Evolutionary conservation across 306 rosid species (phyloP).

Genomic region (Hippophae rhamnoides): DNA sequence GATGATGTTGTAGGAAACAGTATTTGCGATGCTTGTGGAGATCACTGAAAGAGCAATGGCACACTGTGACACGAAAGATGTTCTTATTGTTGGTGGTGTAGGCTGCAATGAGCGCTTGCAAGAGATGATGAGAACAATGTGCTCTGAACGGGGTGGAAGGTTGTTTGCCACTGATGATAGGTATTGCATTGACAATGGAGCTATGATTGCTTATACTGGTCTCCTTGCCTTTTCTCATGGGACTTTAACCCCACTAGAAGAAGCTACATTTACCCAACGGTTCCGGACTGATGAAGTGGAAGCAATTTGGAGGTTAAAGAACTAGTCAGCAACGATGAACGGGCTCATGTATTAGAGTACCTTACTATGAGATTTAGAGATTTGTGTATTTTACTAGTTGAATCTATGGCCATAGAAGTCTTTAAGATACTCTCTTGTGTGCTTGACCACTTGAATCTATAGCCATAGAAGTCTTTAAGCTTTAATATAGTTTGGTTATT

Average conservation of each 20-base stretch:
- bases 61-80: conserved; percentile 79
- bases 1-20: conserved; percentile 48
- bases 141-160: conserved; percentile 78
- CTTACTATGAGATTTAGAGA: not conserved
- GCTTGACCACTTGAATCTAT: too few relatives aligned
- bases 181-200: conserved; percentile 88
- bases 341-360: conserved; percentile 21
- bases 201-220: conserved; percentile 95
- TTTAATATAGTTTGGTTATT: too few relatives aligned
- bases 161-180: conserved; percentile 91
- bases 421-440: too few relatives aligned
- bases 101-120: conserved; percentile 87
- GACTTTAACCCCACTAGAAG: conserved; percentile 49
- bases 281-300: conserved; percentile 91
- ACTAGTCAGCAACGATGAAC: conserved; percentile 18
- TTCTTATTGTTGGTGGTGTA: conserved; percentile 91
- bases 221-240: conserved; percentile 79
- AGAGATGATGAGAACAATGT: conserved; percentile 93
- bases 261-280: conserved; percentile 74
- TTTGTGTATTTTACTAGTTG: too few relatives aligned
- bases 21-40: conserved; percentile 94
- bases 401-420: too few relatives aligned
- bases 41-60: conserved; percentile 96
- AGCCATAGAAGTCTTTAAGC: too few relatives aligned
- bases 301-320: conserved; percentile 73